Evolutionary conservation across 1,284 basidiomycete genomes (phyloP).

Genomic region (Earliella scabrosa): DNA sequence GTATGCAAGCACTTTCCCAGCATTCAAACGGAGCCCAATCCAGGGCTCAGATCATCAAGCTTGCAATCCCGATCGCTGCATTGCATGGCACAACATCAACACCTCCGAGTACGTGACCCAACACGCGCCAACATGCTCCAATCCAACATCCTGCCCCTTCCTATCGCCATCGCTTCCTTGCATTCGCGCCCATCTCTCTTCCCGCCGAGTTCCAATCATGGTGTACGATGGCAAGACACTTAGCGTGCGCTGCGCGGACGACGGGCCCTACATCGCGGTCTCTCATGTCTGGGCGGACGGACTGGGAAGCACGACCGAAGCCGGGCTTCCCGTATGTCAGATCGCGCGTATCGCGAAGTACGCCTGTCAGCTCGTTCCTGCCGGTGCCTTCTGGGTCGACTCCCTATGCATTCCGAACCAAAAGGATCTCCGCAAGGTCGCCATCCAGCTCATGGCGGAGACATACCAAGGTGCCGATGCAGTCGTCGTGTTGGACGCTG

Average conservation of each 20-base stretch:
- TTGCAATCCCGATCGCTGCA: not conserved
- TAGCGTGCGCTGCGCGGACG: not conserved
- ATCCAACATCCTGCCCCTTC: not conserved
- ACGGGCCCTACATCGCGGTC: slow-evolving; percentile 18
- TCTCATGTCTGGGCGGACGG: slow-evolving; percentile 27
- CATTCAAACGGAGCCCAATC: not conserved
- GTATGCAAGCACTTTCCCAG: not conserved
- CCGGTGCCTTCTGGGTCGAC: slow-evolving; percentile 23
- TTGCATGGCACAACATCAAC: not conserved
- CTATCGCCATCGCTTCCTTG: not conserved
- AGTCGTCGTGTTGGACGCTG: slow-evolving; percentile 21
- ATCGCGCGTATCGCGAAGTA: slow-evolving; percentile 12
- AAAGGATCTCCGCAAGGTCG: slow-evolving; percentile 1
- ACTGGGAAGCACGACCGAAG: slow-evolving; percentile 22
- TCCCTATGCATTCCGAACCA: slow-evolving; percentile 18
- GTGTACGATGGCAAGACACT: not conserved
- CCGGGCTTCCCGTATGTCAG: slow-evolving; percentile 18
- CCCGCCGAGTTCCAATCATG: not conserved
- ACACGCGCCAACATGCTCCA: not conserved
- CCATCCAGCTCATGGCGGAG: slow-evolving; percentile 20
- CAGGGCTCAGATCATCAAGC: not conserved
- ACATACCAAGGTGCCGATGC: slow-evolving; percentile 13
- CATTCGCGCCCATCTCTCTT: not conserved
- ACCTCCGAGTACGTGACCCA: not conserved
- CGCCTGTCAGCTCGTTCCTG: slow-evolving; percentile 2